Evolutionary conservation across 805 yeast species (phyloP), one percentile per base, ranked within the genome.

Genomic region (Millerozyma acaciae): DNA sequence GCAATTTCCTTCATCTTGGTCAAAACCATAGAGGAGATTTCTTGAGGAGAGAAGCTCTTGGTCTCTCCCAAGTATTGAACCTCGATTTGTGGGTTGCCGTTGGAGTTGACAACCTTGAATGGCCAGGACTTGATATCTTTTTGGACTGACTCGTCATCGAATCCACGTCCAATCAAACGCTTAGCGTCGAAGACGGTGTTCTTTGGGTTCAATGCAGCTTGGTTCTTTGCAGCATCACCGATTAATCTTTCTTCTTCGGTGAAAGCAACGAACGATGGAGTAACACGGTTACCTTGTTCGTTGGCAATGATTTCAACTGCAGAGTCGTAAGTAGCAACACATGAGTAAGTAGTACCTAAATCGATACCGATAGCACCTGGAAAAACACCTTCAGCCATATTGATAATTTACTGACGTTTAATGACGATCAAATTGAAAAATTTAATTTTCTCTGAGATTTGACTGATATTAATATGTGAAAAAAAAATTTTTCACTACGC

Each of bases 361-460:
- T 66, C 73, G 64, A 66, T 66, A 65, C 73, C 73, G 55, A 66
- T 66, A 62, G 71, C 71, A 84, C 97, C 97, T 80, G 89, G 93
- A 83, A 84, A 88, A 76, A 88, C 93, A 83, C 96, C 96, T 79
- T 88, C 96, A 82, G 89, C 85, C 89, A 82, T 82, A 70, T 70
- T 73, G 20, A 20, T 26, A 29, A 22, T 14, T 34, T 34, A 21
- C 19, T 34, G 37, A 27, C 22, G 37, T 34, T 23, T 34, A 34
- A 29, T n/a, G n/a, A 37, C 28, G 37, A 26, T 33, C 35, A 36
- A 34, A 29, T 21, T 17, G 23, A 26, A 26, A 12, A 23, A 16
- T 5, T 12, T 15, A 29, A 40, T 28, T 22, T n/a, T n/a, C n/a
- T n/a, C n/a, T n/a, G n/a, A n/a, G n/a, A n/a, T n/a, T n/a, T n/a